A percentile compares a stretch with the other conserved stretches of the same genome.
Evolutionary conservation across 345 rosid species (phyloP).

Genomic region (Litchi chinensis): DNA sequence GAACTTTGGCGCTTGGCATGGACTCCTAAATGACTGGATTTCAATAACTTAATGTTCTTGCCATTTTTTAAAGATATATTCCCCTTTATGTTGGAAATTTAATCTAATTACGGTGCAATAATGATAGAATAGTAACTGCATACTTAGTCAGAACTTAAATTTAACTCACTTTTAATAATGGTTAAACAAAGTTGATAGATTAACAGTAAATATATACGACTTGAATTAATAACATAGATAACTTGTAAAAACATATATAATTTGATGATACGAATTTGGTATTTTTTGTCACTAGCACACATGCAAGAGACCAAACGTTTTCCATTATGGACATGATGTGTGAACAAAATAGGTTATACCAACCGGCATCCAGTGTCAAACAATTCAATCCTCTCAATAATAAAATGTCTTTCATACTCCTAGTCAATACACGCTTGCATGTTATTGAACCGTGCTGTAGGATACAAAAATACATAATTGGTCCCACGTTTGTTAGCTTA

Average conservation of each 20-base stretch:
- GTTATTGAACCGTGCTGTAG: too few species aligned
- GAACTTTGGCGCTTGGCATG: neutral
- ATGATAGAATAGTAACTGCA: too few species aligned
- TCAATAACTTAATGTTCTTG: neutral
- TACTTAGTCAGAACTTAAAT: too few species aligned
- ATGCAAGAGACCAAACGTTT: neutral
- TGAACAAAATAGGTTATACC: constrained; percentile 2
- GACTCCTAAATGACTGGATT: neutral
- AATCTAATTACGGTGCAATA: too few species aligned
- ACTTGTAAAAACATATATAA: too few species aligned
- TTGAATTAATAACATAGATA: too few species aligned
- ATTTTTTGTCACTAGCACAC: neutral
- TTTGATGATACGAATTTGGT: neutral
- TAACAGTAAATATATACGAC: too few species aligned
- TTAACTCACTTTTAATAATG: too few species aligned
- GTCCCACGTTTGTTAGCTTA: neutral
- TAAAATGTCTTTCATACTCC: neutral
- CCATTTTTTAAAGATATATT: too few species aligned
- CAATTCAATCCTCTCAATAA: neutral
- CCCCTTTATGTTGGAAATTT: too few species aligned
- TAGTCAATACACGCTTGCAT: neutral
- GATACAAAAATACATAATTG: neutral
- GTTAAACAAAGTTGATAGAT: too few species aligned
- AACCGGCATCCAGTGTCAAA: neutral
- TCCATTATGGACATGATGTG: neutral